Percentiles rank a stretch among this genome's conserved stretches.
Conservation (phyloP, 73 alveolate species). For the Paramecium primaurelia region DNA sequence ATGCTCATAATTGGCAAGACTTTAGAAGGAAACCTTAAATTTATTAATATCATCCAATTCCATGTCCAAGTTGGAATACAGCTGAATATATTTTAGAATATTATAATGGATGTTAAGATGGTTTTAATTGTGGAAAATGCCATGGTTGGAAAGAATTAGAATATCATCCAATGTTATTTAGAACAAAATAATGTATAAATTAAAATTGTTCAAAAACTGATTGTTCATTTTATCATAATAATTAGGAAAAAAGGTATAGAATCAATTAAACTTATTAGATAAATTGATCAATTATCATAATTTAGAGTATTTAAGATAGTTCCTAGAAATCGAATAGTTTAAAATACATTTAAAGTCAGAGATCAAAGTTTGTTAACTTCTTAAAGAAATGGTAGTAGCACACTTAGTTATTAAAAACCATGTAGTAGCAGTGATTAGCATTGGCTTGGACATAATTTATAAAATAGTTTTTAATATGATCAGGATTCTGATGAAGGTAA, state of each 20-base stretch:
- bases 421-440: background rate
- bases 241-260: slow-evolving; percentile 5
- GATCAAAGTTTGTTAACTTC: slow-evolving; percentile 4
- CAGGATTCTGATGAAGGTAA: background rate
- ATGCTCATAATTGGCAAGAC: slow-evolving; percentile 97
- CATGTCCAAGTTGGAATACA: slow-evolving; percentile 80
- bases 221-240: slow-evolving; percentile 56
- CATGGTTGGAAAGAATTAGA: slow-evolving; percentile 81
- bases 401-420: background rate
- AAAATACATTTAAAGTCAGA: slow-evolving; percentile 36
- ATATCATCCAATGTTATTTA: slow-evolving; percentile 67
- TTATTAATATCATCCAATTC: slow-evolving; percentile 66
- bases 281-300: slow-evolving; percentile 28
- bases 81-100: slow-evolving; percentile 69
- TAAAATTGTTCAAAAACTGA: slow-evolving; percentile 50
- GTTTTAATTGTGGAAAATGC: slow-evolving; percentile 64
- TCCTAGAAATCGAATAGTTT: slow-evolving; percentile 7
- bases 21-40: slow-evolving; percentile 92
- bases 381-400: background rate
- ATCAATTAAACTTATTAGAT: background rate
- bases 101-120: slow-evolving; percentile 74
- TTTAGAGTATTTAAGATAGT: slow-evolving; percentile 40
- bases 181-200: slow-evolving; percentile 61
- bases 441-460: slow-evolving; percentile 13
- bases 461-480: slow-evolving; percentile 37